These are phyloP conservation scores for Ailanthus altissimus DNA, from an alignment of 345 rosid species.

Conservation along the genomic window DNA sequence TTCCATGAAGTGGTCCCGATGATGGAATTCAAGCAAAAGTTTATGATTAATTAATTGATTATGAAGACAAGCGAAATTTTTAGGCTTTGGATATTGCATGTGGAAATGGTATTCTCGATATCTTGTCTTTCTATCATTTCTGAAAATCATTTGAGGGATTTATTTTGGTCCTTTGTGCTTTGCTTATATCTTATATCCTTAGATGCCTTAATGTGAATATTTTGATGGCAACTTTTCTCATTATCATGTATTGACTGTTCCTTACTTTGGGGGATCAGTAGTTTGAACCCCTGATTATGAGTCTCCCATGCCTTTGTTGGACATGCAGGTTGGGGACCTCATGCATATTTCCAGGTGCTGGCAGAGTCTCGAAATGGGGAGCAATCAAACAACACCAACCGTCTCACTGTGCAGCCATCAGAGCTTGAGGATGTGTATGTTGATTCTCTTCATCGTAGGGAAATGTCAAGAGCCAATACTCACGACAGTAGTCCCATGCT, in stretches of 20 bases:
- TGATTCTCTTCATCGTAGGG: conserved; percentile 44
- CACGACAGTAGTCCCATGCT: conserved; percentile 49
- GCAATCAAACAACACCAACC: conserved; percentile 34
- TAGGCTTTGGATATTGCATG: neutral
- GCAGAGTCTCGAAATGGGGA: conserved; percentile 52
- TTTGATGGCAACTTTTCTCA: neutral
- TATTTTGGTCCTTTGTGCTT: neutral
- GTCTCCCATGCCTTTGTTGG: neutral
- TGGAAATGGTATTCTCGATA: neutral
- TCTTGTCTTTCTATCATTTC: neutral
- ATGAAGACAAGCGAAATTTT: neutral
- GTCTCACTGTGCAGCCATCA: conserved; percentile 36
- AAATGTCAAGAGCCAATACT: conserved; percentile 32
- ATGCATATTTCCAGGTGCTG: conserved; percentile 88
- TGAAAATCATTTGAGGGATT: neutral
- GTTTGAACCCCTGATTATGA: neutral
- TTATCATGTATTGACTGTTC: neutral
- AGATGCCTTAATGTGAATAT: neutral
- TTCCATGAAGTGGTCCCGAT: neutral
- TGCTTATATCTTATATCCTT: neutral
- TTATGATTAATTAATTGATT: neutral
- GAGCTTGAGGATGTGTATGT: conserved; percentile 56
- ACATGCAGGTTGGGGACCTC: conserved; percentile 93
- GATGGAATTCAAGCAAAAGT: neutral
- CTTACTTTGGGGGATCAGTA: neutral